phyloP scores from a whole-genome alignment of 1,284 basidiomycete species.

The Tylopilus sp. region DNA sequence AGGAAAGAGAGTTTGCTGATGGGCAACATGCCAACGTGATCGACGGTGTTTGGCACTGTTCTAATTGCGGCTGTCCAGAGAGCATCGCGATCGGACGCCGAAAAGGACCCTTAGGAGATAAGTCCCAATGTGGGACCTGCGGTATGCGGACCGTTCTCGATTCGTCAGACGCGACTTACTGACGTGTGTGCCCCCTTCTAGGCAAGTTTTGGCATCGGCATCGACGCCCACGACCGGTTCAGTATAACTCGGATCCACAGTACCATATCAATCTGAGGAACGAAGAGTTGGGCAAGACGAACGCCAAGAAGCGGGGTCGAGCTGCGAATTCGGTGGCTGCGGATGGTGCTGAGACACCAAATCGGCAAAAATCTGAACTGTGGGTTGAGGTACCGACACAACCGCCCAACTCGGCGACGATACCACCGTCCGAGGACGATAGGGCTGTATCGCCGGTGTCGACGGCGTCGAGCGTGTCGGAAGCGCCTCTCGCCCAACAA shows the following conservation, averaged over 20 bases:
- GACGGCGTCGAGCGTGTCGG: slow-evolving; percentile 63
- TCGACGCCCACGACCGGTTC: slow-evolving; percentile 69
- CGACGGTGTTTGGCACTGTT: slow-evolving; percentile 88
- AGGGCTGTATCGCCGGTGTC: slow-evolving; percentile 63
- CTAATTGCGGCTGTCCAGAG: slow-evolving; percentile 87
- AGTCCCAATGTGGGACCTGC: slow-evolving; percentile 88
- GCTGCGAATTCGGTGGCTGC: slow-evolving; percentile 44
- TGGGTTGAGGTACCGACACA: slow-evolving; percentile 41
- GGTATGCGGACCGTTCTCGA: slow-evolving; percentile 50
- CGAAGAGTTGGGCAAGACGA: slow-evolving; percentile 53
- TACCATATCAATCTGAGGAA: slow-evolving; percentile 59
- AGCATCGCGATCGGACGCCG: slow-evolving; percentile 76
- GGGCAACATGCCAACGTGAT: slow-evolving; percentile 79
- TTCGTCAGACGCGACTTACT: background rate
- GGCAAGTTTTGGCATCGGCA: slow-evolving; percentile 86
- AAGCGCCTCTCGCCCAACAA: slow-evolving; percentile 61
- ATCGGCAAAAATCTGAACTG: slow-evolving; percentile 42
- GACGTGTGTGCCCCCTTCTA: slow-evolving; percentile 27
- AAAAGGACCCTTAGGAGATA: slow-evolving; percentile 87
- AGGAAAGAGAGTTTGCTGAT: slow-evolving; percentile 76
- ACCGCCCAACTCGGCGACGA: slow-evolving; percentile 33
- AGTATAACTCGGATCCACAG: slow-evolving; percentile 70
- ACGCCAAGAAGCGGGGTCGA: slow-evolving; percentile 53
- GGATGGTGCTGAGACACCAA: slow-evolving; percentile 54
- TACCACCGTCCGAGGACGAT: slow-evolving; percentile 42